A percentile compares a stretch with the other conserved stretches of the same genome.
phyloP scores from a whole-genome alignment of 1,139 yeast genomes.

The Blastobotrys apis region DNA sequence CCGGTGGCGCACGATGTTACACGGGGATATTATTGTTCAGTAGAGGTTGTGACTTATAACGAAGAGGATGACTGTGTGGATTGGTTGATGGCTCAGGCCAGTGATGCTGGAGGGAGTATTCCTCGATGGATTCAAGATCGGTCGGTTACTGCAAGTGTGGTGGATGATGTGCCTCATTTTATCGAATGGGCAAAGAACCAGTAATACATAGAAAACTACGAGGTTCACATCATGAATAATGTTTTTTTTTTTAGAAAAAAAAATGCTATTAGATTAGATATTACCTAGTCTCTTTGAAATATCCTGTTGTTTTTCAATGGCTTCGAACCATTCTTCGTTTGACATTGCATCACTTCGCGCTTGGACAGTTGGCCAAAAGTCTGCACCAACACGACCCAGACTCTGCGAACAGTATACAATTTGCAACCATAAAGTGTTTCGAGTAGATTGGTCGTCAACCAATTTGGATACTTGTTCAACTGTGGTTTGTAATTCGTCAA shows the following conservation, averaged over 20 bases:
- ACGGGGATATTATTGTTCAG: constrained; percentile 47
- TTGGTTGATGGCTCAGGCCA: constrained; percentile 64
- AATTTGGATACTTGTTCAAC: constrained; percentile 38
- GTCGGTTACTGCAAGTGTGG: constrained; percentile 53
- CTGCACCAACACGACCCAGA: constrained; percentile 63
- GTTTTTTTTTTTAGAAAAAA: not conserved
- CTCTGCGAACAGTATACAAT: constrained; percentile 74
- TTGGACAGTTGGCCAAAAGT: constrained; percentile 47
- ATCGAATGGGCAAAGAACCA: constrained; percentile 43
- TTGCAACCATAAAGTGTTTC: constrained; percentile 65
- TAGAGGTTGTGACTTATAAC: constrained; percentile 48
- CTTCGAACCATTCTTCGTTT: constrained; percentile 37
- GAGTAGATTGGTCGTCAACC: constrained; percentile 43
- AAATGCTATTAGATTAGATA: constrained; percentile 6
- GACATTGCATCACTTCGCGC: constrained; percentile 27
- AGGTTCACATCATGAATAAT: too few relatives aligned
- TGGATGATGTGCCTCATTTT: constrained; percentile 64
- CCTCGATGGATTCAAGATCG: constrained; percentile 61
- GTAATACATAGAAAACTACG: not conserved
- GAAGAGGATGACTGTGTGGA: constrained; percentile 41
- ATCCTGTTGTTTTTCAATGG: constrained; percentile 39
- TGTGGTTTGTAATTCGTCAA: constrained; percentile 35
- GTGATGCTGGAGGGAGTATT: constrained; percentile 62
- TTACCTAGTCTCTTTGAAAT: constrained; percentile 30
- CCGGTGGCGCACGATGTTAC: constrained; percentile 26